A percentile compares a stretch with the other conserved stretches of the same genome.
Evolutionary conservation across 169 alveolate genomes (phyloP).

Genomic region (Plasmodium cynomolgi): DNA sequence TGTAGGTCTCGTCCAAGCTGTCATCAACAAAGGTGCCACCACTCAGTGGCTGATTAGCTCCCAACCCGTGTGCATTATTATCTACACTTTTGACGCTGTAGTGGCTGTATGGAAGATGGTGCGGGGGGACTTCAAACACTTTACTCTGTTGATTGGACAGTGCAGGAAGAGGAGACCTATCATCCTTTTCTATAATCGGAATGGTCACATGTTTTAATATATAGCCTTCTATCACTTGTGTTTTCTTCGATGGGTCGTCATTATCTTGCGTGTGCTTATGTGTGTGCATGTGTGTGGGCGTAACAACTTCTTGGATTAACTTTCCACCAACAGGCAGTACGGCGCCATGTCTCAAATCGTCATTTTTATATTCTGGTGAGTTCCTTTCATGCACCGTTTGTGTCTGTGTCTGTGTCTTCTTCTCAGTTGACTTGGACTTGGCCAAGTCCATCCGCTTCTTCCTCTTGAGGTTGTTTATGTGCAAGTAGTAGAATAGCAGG

Average conservation of each 20-base stretch:
- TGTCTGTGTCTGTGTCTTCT: background rate
- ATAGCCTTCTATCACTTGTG: slow-evolving; percentile 11
- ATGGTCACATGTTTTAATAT: slow-evolving; percentile 20
- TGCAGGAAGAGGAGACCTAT: background rate
- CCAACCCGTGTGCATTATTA: background rate
- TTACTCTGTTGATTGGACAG: background rate
- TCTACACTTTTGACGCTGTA: slow-evolving; percentile 10
- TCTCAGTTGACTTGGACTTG: background rate
- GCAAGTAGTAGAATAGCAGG: background rate
- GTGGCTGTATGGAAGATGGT: slow-evolving; percentile 12
- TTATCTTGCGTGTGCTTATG: background rate
- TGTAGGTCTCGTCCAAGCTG: background rate
- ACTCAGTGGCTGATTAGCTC: background rate
- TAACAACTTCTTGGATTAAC: background rate
- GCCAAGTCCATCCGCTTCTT: background rate
- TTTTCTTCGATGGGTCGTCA: background rate
- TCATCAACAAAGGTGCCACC: background rate
- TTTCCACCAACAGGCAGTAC: background rate
- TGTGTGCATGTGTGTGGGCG: background rate
- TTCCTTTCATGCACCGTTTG: background rate
- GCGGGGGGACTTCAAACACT: background rate
- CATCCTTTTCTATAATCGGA: slow-evolving; percentile 53
- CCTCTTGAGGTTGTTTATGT: slow-evolving; percentile 22
- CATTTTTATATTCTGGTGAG: background rate
- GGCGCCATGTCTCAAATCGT: background rate